phyloP scores from a whole-genome alignment of 345 rosid genomes.

The Diplotaxis tenuifolia region DNA sequence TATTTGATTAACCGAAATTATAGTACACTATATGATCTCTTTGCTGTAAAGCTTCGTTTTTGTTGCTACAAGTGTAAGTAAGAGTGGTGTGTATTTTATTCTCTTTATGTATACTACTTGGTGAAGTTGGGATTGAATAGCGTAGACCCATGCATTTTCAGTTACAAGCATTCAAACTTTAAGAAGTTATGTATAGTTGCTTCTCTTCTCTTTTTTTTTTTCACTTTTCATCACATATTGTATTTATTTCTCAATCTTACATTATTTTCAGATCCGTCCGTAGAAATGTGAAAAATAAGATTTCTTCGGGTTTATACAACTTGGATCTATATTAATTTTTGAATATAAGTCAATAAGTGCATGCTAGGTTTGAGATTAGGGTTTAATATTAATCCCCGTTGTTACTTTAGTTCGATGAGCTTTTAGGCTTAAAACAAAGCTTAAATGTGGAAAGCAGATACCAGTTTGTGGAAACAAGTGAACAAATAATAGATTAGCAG shows the following conservation, averaged over 20 bases:
- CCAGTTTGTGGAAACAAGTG: background rate
- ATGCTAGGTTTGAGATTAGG: background rate
- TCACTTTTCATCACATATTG: background rate
- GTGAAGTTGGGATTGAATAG: background rate
- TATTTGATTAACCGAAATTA: slow-evolving; percentile 13
- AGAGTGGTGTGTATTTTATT: background rate
- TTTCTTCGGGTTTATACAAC: background rate
- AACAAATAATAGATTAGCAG: background rate
- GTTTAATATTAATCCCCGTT: background rate
- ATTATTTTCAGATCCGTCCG: too few relatives aligned
- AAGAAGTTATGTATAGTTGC: background rate
- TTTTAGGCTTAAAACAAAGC: slow-evolving; percentile 5
- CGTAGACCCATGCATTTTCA: background rate
- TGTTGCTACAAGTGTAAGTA: background rate
- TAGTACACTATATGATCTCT: background rate
- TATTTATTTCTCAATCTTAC: background rate
- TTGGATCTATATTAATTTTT: background rate
- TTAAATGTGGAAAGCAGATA: background rate
- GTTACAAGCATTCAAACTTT: background rate
- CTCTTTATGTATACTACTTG: background rate
- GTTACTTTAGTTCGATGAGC: background rate
- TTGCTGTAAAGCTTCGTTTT: background rate
- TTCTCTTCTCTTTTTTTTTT: too few relatives aligned
- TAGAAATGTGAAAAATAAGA: too few relatives aligned
- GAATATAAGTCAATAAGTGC: too few relatives aligned